These are phyloP conservation scores for Leccinum barrowsii DNA, from an alignment of 768 basidiomycete genomes.

Conservation along the genomic window DNA sequence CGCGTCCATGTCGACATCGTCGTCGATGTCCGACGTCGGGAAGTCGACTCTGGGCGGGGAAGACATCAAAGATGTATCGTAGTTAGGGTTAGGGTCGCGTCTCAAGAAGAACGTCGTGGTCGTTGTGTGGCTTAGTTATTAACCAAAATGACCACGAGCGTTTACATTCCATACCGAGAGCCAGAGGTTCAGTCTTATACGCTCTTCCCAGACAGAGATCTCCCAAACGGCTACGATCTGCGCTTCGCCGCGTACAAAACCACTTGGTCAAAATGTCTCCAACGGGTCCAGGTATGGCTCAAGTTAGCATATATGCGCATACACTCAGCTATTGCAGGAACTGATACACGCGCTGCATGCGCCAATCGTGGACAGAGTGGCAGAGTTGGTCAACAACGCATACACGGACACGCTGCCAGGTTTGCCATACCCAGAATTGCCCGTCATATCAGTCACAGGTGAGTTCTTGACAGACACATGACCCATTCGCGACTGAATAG, in stretches of 20 bases:
- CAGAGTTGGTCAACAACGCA: constrained; percentile 40
- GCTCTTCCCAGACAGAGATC: constrained; percentile 29
- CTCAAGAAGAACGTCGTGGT: background rate
- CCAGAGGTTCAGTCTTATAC: constrained; percentile 22
- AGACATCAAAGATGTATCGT: constrained; percentile 43
- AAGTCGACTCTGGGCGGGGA: constrained; percentile 64
- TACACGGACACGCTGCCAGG: constrained; percentile 48
- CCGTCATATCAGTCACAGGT: constrained; percentile 58
- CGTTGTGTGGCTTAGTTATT: background rate
- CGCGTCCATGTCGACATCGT: constrained; percentile 55
- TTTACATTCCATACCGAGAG: constrained; percentile 28
- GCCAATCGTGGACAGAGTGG: constrained; percentile 45
- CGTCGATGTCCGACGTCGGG: constrained; percentile 54
- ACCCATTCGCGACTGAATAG: constrained; percentile 3
- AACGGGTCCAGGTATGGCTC: constrained; percentile 49
- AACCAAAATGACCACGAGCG: constrained; percentile 22
- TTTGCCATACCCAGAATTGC: constrained; percentile 58
- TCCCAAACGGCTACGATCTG: constrained; percentile 33
- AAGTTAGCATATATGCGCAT: background rate
- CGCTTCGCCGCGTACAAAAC: constrained; percentile 51
- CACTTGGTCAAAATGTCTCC: constrained; percentile 59
- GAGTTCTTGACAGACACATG: constrained; percentile 11
- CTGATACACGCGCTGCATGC: constrained; percentile 47
- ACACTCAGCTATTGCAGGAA: constrained; percentile 30
- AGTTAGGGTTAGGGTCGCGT: background rate